These are phyloP conservation scores for Epicoccum nigrum DNA, from an alignment of 2,329 filamentous ascomycete species.

Conservation along the genomic window DNA sequence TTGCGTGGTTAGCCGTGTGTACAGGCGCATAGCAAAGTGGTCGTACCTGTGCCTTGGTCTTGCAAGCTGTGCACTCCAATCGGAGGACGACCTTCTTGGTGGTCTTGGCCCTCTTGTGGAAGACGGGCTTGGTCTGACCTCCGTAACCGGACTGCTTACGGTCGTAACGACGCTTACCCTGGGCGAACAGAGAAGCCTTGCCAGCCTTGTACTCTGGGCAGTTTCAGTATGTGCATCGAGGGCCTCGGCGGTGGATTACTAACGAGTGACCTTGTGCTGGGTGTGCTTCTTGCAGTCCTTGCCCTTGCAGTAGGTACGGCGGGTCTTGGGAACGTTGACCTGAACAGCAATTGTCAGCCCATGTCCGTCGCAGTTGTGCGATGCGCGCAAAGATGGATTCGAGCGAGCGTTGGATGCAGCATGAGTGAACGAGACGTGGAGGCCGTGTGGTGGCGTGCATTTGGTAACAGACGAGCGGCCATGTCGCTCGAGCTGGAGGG, in stretches of 20 bases:
- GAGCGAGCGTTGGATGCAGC: slow-evolving; percentile 11
- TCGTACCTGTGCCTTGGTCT: slow-evolving; percentile 54
- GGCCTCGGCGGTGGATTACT: slow-evolving; percentile 23
- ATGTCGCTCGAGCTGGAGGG: neutral
- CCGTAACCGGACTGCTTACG: slow-evolving; percentile 97
- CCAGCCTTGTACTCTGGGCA: slow-evolving; percentile 83
- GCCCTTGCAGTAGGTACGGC: slow-evolving; percentile 97
- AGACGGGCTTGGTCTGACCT: slow-evolving; percentile 99
- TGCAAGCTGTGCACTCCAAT: slow-evolving; percentile 97
- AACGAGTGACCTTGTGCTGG: slow-evolving; percentile 47
- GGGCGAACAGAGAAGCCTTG: slow-evolving; percentile 94
- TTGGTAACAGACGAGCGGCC: neutral
- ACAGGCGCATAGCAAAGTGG: neutral
- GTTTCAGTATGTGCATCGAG: slow-evolving; percentile 32
- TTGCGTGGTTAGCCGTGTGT: slow-evolving; percentile 55
- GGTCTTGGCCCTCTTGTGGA: slow-evolving; percentile 99
- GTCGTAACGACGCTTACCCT: slow-evolving; percentile 98
- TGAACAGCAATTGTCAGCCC: slow-evolving; percentile 47
- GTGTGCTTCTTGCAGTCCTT: slow-evolving; percentile 76
- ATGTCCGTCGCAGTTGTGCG: slow-evolving; percentile 6
- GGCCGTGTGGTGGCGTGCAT: neutral
- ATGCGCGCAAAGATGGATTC: slow-evolving; percentile 15
- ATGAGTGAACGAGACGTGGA: slow-evolving; percentile 21
- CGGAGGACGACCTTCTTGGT: slow-evolving; percentile 99
- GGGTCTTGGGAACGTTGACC: slow-evolving; percentile 99